Evolutionary conservation across 768 basidiomycete species (phyloP), one percentile per base, ranked within the genome.

Genomic region (Kwoniella heveanensis): DNA sequence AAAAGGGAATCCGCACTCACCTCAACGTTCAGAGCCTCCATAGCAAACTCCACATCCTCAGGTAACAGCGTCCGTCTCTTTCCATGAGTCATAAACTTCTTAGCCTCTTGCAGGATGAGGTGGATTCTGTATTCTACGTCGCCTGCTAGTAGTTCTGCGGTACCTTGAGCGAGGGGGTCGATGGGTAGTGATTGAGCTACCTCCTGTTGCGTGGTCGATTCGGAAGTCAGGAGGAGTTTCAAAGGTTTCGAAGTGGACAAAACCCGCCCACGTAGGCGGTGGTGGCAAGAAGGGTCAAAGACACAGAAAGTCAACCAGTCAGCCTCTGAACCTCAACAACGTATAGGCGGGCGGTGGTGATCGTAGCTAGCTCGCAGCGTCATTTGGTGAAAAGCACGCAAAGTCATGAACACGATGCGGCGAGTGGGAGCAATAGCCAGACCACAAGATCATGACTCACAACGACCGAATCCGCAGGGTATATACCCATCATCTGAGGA

Each of bases 121-220:
- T 95, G 92, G 77, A 97, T 86, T 63, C 96, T 84, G 81, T 97
- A 97, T 77, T 98, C 96, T 46, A 97, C 92, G 82, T 99, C 96
- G 71, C 91, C 92, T 0, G 96, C 92, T 25, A 99, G 84, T 0
- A 90, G 85, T 3, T 87, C 87, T 4, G 92, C 90, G 25, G 96
- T 90, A 2, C 84, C 76, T 56, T 94, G 91, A 1, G 90, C 83
- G 46, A 99, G 80, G 51, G 80, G 88, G 15, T 87, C 81, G 60
- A 98, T 87, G 64, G 87, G 88, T 30, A 96, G 80, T 0, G 89
- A 88, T 69, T 97, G 95, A 30, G 96, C 93, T 50, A 89, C 88
- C 82, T 98, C 93, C 93, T 95, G 54, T 36, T 52, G 22, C 21
- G 24, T 12, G 9, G 3, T 44, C 15, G 13, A 32, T n/a, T n/a